Evolutionary conservation across 2,329 filamentous ascomycete genomes (phyloP), one percentile per base, ranked within the genome.

Genomic region (Microsporum audouinii): DNA sequence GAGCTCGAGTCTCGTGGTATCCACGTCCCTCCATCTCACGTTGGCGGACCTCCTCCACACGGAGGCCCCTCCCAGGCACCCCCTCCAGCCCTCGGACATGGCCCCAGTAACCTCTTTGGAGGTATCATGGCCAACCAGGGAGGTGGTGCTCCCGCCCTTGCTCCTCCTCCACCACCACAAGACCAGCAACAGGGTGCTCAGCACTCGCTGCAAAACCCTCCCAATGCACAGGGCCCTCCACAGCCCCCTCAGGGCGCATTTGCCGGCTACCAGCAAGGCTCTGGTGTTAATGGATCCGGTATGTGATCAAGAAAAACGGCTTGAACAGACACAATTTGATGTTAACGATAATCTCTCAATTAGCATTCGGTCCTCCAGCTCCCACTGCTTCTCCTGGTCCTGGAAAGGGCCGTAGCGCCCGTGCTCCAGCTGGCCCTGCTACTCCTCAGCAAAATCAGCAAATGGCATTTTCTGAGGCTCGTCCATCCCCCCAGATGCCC

Each of bases 121-220:
- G 91, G 90, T 61, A 96, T 97, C 71, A 97, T 99, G 89, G 85
- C 91, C 61, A 92, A 92, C 66, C 85, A 86, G 74, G 88, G 87
- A 69, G 90, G 92, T 77, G 88, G 87, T 68, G 90, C 88, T 63
- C 88, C 90, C 65, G 89, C 89, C 63, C 86, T 95, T 67, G 91
- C 91, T 65, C 85, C 84, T 68, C 88, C 88, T 63, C 84, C 84
- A 66, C 82, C 84, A 68, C 85, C 86, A 74, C 82, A 87, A 68
- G 84, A 86, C 71, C 82, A 82, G 65, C 79, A 79, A 67, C 77
- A 77, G 73, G 57, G 38, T 14, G 75, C 77, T 67, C 80, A 80
- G 63, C 83, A 84, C 74, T 80, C 83, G 68, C 79, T 83, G 68
- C 79, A 79, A 66, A 82, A 81, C 71, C 81, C 80, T 69, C 79